These are phyloP conservation scores for Fusarium haematococcum DNA, from an alignment of 2,329 filamentous ascomycete genomes.

Conservation along the genomic window DNA sequence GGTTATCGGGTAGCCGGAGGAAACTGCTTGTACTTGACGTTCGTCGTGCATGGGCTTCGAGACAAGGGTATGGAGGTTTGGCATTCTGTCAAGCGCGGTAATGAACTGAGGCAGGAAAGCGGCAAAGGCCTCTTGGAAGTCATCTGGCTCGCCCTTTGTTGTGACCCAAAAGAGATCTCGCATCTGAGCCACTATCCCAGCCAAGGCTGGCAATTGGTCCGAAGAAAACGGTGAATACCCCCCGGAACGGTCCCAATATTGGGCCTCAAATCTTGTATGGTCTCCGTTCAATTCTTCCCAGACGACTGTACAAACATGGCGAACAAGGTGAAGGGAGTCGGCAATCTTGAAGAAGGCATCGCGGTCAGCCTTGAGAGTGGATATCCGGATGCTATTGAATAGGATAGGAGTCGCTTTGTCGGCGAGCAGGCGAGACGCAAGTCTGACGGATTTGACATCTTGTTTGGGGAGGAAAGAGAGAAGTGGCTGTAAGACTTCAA, in stretches of 20 bases:
- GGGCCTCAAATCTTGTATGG: not conserved
- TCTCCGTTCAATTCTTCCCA: slow-evolving; percentile 21
- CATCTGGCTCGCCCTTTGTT: too few species aligned
- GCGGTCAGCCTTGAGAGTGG: not conserved
- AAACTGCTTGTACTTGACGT: not conserved
- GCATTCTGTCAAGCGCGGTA: not conserved
- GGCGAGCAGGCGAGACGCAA: not conserved
- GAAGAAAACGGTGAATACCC: not conserved
- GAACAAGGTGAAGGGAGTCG: not conserved
- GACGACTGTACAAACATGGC: not conserved
- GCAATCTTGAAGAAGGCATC: slow-evolving; percentile 3
- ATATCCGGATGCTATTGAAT: slow-evolving; percentile 1
- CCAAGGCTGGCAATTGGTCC: not conserved
- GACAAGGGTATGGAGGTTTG: slow-evolving; percentile 5
- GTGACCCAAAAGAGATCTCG: not conserved
- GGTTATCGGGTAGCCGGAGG: not conserved
- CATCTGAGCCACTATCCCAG: not conserved
- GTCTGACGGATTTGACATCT: slow-evolving; percentile 12
- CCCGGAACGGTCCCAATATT: not conserved
- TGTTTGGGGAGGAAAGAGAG: not conserved
- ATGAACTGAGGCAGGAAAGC: not conserved
- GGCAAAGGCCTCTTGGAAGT: not conserved
- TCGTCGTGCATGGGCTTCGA: slow-evolving; percentile 13
- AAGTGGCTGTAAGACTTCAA: not conserved
- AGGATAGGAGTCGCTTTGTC: not conserved